Evolutionary conservation across 768 basidiomycete species (phyloP).

Genomic region (Melanogaster broomeanus): DNA sequence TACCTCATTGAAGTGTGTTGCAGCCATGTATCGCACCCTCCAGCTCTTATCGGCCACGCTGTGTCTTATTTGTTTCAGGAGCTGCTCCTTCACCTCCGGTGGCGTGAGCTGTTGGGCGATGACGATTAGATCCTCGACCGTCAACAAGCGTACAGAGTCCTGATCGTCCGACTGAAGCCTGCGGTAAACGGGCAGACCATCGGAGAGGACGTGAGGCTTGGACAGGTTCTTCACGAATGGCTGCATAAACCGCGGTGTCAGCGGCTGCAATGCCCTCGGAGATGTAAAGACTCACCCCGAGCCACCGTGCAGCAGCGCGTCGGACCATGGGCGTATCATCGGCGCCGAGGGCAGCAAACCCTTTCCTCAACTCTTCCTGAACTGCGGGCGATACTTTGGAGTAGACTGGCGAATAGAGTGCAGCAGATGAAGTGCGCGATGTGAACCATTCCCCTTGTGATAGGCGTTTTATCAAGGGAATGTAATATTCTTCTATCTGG

Average conservation of each 20-base stretch:
- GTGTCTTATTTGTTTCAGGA: constrained; percentile 84
- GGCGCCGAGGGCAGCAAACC: constrained; percentile 76
- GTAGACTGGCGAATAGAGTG: constrained; percentile 91
- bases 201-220: constrained; percentile 78
- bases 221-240: constrained; percentile 78
- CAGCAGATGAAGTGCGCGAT: constrained; percentile 92
- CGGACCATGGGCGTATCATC: constrained; percentile 99
- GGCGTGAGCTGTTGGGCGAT: constrained; percentile 85
- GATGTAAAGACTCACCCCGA: constrained; percentile 69
- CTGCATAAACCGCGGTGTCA: constrained; percentile 41
- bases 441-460: constrained; percentile 99
- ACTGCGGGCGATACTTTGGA: constrained; percentile 67
- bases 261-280: constrained; percentile 1
- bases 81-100: constrained; percentile 87
- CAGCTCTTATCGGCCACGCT: constrained; percentile 96
- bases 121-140: constrained; percentile 93
- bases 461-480: constrained; percentile 87
- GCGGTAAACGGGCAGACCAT: constrained; percentile 90
- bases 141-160: constrained; percentile 94
- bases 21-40: constrained; percentile 99
- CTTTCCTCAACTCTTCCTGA: constrained; percentile 88
- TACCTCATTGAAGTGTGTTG: constrained; percentile 95
- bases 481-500: constrained; percentile 87
- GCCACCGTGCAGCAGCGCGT: constrained; percentile 93
- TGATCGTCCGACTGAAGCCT: constrained; percentile 95